These are phyloP conservation scores for Lecanoromycetidae sp. DNA, from an alignment of 2,329 filamentous ascomycete species.

Conservation along the genomic window DNA sequence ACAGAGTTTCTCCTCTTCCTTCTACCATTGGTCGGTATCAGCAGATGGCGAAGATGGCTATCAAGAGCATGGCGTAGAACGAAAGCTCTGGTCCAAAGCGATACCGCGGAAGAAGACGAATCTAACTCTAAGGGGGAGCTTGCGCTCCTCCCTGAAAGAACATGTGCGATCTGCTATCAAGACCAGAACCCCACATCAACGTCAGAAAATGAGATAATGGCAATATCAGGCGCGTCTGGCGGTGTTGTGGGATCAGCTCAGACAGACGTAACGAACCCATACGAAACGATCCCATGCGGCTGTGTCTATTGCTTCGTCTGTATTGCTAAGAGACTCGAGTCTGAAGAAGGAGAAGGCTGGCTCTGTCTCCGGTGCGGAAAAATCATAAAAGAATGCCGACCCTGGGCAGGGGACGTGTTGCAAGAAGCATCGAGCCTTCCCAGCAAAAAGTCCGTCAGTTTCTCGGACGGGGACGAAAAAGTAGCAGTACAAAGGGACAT, in stretches of 20 bases:
- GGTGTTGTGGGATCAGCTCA: conserved; percentile 78
- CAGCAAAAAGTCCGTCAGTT: conserved; percentile 48
- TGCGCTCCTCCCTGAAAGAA: conserved; percentile 77
- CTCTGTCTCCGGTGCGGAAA: conserved; percentile 80
- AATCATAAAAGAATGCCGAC: conserved; percentile 68
- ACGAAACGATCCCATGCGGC: conserved; percentile 77
- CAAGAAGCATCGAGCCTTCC: conserved; percentile 37
- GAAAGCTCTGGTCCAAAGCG: conserved; percentile 47
- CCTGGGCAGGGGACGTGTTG: conserved; percentile 84
- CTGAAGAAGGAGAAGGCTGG: conserved; percentile 91
- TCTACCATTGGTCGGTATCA: conserved; percentile 89
- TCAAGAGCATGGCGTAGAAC: conserved; percentile 73
- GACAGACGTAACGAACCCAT: conserved; percentile 92
- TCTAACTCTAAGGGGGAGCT: conserved; percentile 52
- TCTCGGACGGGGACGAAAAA: conserved; percentile 39
- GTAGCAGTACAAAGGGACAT: background rate
- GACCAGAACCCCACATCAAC: conserved; percentile 67
- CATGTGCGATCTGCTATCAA: conserved; percentile 93
- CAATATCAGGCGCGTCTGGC: conserved; percentile 51
- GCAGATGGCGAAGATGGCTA: conserved; percentile 86
- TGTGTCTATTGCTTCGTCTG: conserved; percentile 97
- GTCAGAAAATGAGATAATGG: conserved; percentile 64
- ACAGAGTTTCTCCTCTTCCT: conserved; percentile 97
- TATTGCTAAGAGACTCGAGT: conserved; percentile 75
- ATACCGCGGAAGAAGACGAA: conserved; percentile 38